Conservation (phyloP, 495 filamentous ascomycete genomes). For the Chaetomium tenue region DNA sequence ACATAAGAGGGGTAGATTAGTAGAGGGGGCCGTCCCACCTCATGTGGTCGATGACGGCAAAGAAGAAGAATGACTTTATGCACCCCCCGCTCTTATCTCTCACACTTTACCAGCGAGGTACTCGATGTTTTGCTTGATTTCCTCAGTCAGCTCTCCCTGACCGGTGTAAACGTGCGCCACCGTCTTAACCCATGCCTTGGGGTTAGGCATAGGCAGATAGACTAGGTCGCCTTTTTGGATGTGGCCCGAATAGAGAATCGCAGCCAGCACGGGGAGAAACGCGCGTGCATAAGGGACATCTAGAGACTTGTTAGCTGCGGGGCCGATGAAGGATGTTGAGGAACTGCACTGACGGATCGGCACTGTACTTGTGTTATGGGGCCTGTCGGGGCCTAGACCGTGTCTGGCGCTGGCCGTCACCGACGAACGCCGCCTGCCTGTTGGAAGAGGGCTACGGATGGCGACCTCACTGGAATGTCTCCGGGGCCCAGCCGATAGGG, state of each 20-base stretch:
- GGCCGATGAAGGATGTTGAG: background rate
- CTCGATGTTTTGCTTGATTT: conserved; percentile 51
- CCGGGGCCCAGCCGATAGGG: conserved; percentile 10
- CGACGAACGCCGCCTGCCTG: conserved; percentile 19
- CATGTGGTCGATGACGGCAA: conserved; percentile 22
- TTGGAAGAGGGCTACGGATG: conserved; percentile 10
- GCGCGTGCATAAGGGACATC: conserved; percentile 52
- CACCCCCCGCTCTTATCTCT: conserved; percentile 17
- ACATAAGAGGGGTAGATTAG: conserved; percentile 14
- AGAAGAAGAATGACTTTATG: conserved; percentile 11
- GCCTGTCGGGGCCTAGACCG: conserved; percentile 19
- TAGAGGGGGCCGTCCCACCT: conserved; percentile 16
- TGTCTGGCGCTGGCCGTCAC: conserved; percentile 3
- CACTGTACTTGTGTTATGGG: conserved; percentile 37
- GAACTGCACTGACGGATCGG: conserved; percentile 49
- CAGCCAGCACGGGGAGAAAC: conserved; percentile 51
- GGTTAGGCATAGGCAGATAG: conserved; percentile 56
- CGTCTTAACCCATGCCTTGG: conserved; percentile 52
- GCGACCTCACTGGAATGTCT: conserved; percentile 15
- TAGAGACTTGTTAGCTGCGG: conserved; percentile 25
- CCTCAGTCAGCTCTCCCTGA: conserved; percentile 44
- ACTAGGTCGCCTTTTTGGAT: conserved; percentile 51
- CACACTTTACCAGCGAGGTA: conserved; percentile 52
- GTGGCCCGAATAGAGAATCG: conserved; percentile 51
- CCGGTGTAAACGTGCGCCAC: conserved; percentile 54